Percentiles rank a stretch among this genome's conserved stretches.
Evolutionary conservation across 352 stramenopile species (phyloP).

Genomic region (Globisporangium nagaii): DNA sequence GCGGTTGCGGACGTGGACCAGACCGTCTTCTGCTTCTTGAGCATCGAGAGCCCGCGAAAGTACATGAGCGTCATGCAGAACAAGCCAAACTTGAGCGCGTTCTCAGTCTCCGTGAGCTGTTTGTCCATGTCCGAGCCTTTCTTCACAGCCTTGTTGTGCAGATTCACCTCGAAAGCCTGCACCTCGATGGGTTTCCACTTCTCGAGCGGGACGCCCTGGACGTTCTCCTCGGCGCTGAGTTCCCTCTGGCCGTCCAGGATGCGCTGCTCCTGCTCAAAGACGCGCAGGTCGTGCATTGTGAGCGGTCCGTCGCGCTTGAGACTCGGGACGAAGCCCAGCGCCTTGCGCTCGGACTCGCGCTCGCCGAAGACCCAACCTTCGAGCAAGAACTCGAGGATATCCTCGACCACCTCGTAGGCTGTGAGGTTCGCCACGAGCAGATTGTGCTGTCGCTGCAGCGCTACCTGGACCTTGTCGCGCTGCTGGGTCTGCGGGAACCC

Average conservation of each 20-base stretch:
- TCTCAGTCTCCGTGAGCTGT: constrained; percentile 83
- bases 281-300: constrained; percentile 61
- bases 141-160: constrained; percentile 57
- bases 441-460: constrained; percentile 86
- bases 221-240: constrained; percentile 26
- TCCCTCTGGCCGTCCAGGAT: constrained; percentile 30
- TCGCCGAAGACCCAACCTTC: constrained; percentile 96
- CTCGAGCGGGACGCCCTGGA: constrained; percentile 48
- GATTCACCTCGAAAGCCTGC: constrained; percentile 41
- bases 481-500: constrained; percentile 87
- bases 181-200: constrained; percentile 79
- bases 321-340: constrained; percentile 77
- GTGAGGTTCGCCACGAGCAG: constrained; percentile 81
- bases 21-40: constrained; percentile 78
- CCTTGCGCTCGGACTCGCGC: constrained; percentile 68
- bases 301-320: constrained; percentile 76
- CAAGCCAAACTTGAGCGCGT: constrained; percentile 93
- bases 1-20: constrained; percentile 47
- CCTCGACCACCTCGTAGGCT: constrained; percentile 88
- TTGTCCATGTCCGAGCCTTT: constrained; percentile 62
- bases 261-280: constrained; percentile 44
- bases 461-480: constrained; percentile 63
- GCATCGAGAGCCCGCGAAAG: constrained; percentile 87
- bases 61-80: constrained; percentile 97
- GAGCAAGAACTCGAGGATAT: constrained; percentile 93